Base-by-base conservation (phyloP, 352 stramenopile genomes). In the Aphanomyces astaci region DNA sequence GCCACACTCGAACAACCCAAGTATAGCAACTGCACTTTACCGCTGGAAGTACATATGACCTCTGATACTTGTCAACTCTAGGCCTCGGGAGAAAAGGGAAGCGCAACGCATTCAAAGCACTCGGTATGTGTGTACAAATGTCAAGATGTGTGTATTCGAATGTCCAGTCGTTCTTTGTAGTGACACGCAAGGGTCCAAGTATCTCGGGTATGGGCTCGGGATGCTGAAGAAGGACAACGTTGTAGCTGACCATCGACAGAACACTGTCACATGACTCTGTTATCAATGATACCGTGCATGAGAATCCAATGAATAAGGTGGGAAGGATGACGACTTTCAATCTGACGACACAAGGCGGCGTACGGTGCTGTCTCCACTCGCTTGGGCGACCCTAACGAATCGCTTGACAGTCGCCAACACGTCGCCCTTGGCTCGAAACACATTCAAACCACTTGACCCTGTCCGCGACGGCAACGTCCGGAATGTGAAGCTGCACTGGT, bases 171-270 rank as follows among this genome's bases (percentile, higher is more conserved):
- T n/a, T n/a, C n/a, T n/a, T n/a, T 53, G 36, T 43, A 79, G 81
- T 65, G 64, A 75, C 17, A 70, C 75, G 13, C 33, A 73, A 13
- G 83, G 83, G 0, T 91, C 82, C 15, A 91, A 90, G 54, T 93
- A 89, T 63, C 67, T 93, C 5, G 81, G 82, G 17, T 79, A 90
- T 43, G 82, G 82, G 4, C 77, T 93, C 7, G 85, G 84, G 9
- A 64, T 91, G 55, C 73, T 93, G n/a, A 90, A 90, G 74, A 87
- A 79, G 54, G 72, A 90, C 71, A 80, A 90, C 71, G 78, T 88
- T 39, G 76, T 87, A 5, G 24, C 51, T 11, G 40, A 49, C 11
- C 32, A 65, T 39, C 51, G 51, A n/a, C 19, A 33, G 1, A 25
- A 59, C 19, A 22, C 48, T 10, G 22, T 49, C 17, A 49, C 17